Base-by-base conservation (phyloP, 176 grass and related monocot species). In the Avena insularis region DNA sequence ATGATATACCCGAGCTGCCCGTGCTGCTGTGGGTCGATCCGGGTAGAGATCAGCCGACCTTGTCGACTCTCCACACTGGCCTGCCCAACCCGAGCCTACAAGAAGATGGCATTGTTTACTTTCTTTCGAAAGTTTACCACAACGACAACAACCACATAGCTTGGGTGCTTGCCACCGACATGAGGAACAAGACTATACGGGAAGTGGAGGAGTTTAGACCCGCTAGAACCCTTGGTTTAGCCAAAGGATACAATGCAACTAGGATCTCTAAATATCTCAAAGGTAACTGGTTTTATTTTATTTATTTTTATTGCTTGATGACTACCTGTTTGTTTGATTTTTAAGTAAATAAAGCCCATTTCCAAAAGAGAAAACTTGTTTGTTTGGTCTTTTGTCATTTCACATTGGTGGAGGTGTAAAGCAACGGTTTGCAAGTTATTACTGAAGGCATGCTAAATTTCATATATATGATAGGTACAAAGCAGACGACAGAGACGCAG, bases 211-310 rank as follows among this genome's bases (percentile, higher is more conserved):
- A 8, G 57, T 46, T 80, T 47, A 4, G 3, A 2, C 12, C 58
- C 8, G 3, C 40, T 0, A 62, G n/a, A 29, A 27, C 21, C 3
- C 1, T 5, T 48, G 38, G 40, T 48, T 48, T 80, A 4, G 13
- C 3, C 48, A 7, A 16, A 0, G 21, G 36, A 12, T 80, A 47
- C n/a, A 16, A 5, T 23, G n/a, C 13, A n/a, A 63, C 35, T 16
- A 47, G 38, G 57, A 48, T 80, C 2, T 29, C 78, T 7, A 63
- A 63, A 45, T 71, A 70, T 70, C 67, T 70, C 67, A 60, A 60
- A 60, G 58, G 20, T 23, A 60, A 20, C 58, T 21, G 20, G 9
- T 14, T 56, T 14, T n/a, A 11, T 38, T 70, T 20, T 16, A 65
- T 33, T 0, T 20, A 64, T 27, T 5, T 29, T 64, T 50, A n/a